A percentile compares a stretch with the other conserved stretches of the same genome.
These are phyloP conservation scores for Clitopilus hobsonii DNA, from an alignment of 768 basidiomycete genomes.

Conservation along the genomic window DNA sequence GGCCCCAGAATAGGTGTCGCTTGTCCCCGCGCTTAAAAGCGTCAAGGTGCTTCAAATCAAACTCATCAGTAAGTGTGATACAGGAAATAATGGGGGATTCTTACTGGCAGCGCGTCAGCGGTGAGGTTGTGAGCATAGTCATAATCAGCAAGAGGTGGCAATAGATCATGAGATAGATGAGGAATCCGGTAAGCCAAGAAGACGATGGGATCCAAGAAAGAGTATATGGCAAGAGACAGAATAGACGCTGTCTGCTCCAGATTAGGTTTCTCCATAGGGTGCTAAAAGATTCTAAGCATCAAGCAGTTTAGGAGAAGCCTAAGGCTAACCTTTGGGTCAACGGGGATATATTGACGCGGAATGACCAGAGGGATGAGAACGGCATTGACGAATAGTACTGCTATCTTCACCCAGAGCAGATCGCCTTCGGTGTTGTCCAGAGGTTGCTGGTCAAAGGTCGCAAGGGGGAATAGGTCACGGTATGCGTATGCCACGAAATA, in stretches of 20 bases:
- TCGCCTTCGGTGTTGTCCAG: slow-evolving; percentile 43
- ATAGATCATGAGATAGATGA: slow-evolving; percentile 45
- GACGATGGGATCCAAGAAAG: slow-evolving; percentile 52
- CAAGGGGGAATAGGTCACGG: slow-evolving; percentile 57
- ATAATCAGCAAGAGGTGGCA: slow-evolving; percentile 64
- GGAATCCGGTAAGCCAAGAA: slow-evolving; percentile 39
- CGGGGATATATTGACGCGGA: slow-evolving; percentile 54
- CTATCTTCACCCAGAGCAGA: slow-evolving; percentile 50
- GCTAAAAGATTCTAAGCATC: slow-evolving; percentile 15
- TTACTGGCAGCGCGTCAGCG: slow-evolving; percentile 23
- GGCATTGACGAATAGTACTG: slow-evolving; percentile 38
- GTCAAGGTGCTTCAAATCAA: slow-evolving; percentile 31
- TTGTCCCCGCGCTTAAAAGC: slow-evolving; percentile 31
- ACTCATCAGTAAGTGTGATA: neutral
- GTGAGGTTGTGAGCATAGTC: slow-evolving; percentile 33
- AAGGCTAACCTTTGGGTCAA: slow-evolving; percentile 39
- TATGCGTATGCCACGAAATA: slow-evolving; percentile 47
- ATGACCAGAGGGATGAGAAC: slow-evolving; percentile 48
- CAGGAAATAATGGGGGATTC: slow-evolving; percentile 21
- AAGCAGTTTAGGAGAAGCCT: neutral
- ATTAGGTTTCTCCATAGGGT: slow-evolving; percentile 28
- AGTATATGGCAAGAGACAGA: slow-evolving; percentile 38
- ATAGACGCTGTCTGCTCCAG: slow-evolving; percentile 51
- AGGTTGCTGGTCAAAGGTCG: slow-evolving; percentile 46
- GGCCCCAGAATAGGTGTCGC: slow-evolving; percentile 41